Evolutionary conservation across 768 basidiomycete genomes (phyloP).

Genomic region (Russula sp.): DNA sequence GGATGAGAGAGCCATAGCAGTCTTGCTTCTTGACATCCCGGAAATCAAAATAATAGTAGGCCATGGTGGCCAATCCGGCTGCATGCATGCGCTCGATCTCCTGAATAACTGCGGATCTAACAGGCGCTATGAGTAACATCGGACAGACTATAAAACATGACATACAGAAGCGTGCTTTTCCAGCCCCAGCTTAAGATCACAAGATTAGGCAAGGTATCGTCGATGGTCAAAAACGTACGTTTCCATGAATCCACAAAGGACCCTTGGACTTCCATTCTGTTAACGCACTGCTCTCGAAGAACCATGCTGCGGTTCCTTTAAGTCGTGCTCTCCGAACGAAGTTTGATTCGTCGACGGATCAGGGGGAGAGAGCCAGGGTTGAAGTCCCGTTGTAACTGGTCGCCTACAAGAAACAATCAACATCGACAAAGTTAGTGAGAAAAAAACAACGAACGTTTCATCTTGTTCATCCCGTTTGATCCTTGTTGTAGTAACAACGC

Average conservation of each 20-base stretch:
- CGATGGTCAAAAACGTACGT: not conserved
- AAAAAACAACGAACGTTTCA: too few species aligned
- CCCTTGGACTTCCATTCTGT: not conserved
- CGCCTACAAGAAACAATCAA: too few species aligned
- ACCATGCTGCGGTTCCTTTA: not conserved
- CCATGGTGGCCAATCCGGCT: constrained; percentile 2
- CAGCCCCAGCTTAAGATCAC: constrained; percentile 4
- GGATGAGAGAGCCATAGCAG: not conserved
- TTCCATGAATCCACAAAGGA: not conserved
- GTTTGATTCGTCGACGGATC: too few species aligned
- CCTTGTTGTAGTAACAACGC: too few species aligned
- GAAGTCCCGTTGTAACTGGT: too few species aligned
- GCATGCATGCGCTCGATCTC: not conserved
- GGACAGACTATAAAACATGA: too few species aligned
- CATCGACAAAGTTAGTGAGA: too few species aligned
- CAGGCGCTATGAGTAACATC: not conserved
- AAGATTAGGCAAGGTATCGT: not conserved
- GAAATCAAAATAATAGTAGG: not conserved
- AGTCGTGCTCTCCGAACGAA: too few species aligned
- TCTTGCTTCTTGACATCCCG: constrained; percentile 1
- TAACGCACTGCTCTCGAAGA: not conserved
- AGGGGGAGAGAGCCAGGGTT: too few species aligned
- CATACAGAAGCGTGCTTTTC: constrained; percentile 15
- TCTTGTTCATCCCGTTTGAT: too few species aligned
- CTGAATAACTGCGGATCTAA: constrained; percentile 6